phyloP scores from a whole-genome alignment of 2,329 filamentous ascomycete species.

The Aspergillus japonicus region DNA sequence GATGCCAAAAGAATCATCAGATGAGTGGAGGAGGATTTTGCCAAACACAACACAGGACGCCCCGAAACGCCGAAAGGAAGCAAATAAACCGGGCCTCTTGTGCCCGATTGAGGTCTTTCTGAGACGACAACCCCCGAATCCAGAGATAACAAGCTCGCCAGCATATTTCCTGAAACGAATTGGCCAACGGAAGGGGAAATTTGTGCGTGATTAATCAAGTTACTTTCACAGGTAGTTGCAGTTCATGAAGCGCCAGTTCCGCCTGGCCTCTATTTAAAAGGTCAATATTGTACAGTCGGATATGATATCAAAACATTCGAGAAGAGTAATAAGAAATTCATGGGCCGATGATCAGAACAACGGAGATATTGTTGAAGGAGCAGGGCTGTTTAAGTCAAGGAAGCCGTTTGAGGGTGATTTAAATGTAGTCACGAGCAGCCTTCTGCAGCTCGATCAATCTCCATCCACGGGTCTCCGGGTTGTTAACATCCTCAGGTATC shows the following conservation, averaged over 20 bases:
- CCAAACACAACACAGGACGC: constrained; percentile 5
- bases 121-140: background rate
- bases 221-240: constrained; percentile 31
- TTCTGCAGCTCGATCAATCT: constrained; percentile 98
- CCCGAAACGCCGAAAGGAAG: constrained; percentile 2
- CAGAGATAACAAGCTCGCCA: background rate
- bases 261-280: constrained; percentile 38
- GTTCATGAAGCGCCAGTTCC: constrained; percentile 34
- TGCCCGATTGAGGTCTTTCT: background rate
- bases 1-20: constrained; percentile 28
- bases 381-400: background rate
- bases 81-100: background rate
- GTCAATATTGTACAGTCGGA: constrained; percentile 42
- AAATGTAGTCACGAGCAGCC: constrained; percentile 87
- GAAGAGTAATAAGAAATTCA: constrained; percentile 22
- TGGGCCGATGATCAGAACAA: constrained; percentile 5
- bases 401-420: constrained; percentile 29
- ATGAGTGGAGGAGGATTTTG: constrained; percentile 29
- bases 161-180: background rate
- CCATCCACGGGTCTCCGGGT: constrained; percentile 95
- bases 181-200: constrained; percentile 10
- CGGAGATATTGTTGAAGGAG: background rate
- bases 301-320: constrained; percentile 29
- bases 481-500: constrained; percentile 91
- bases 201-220: constrained; percentile 20